Percentiles rank a stretch among this genome's conserved stretches.
Conservation (phyloP, 345 rosid species). For the Gossypioides kirkii region DNA sequence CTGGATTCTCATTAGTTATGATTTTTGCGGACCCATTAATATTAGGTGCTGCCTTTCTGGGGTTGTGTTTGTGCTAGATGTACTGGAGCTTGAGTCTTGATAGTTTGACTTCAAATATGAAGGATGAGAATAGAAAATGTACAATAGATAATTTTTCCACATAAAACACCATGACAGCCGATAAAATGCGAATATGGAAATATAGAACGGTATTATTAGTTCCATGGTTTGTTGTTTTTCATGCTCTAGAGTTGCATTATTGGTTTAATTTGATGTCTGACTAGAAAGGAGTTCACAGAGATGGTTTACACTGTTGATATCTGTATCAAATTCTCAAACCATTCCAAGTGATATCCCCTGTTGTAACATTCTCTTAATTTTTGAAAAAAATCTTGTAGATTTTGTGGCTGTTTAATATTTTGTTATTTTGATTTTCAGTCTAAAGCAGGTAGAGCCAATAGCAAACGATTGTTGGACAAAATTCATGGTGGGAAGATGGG, state of each 20-base stretch:
- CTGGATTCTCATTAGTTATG: background rate
- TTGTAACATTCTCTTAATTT: background rate
- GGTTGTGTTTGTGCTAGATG: background rate
- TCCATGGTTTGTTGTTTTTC: background rate
- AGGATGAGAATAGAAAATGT: background rate
- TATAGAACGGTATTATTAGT: background rate
- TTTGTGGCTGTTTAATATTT: background rate
- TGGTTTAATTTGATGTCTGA: background rate
- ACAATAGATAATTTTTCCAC: background rate
- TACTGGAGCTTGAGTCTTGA: background rate
- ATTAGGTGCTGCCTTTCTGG: background rate
- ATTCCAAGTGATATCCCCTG: background rate
- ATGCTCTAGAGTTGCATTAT: background rate
- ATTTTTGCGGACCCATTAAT: background rate
- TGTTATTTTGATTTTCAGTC: constrained; percentile 6
- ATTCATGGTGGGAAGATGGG: constrained; percentile 46
- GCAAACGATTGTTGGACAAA: constrained; percentile 32
- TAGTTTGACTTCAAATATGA: background rate
- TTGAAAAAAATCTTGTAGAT: background rate
- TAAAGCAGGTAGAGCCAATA: background rate
- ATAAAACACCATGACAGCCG: background rate
- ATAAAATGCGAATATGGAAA: background rate
- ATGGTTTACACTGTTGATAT: background rate
- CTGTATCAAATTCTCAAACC: background rate
- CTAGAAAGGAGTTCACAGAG: background rate